A percentile compares a stretch with the other conserved stretches of the same genome.
phyloP scores from a whole-genome alignment of 1,284 basidiomycete genomes.

The Caloboletus inedulis region DNA sequence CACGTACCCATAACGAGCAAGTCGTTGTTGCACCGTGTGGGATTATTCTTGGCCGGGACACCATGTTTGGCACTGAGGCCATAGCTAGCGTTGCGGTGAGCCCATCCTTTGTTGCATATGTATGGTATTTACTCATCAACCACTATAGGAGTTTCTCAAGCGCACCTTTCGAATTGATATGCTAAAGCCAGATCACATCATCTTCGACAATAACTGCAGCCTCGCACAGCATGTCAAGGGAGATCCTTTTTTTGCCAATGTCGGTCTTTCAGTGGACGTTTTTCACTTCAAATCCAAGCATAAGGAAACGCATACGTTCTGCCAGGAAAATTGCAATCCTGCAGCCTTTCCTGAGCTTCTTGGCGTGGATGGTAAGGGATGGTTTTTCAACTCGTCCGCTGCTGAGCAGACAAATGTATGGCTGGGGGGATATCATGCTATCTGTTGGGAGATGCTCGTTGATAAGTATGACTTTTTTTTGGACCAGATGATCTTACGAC shows the following conservation, averaged over 20 bases:
- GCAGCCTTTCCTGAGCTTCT: constrained; percentile 31
- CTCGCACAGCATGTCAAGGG: constrained; percentile 23
- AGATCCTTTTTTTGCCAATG: constrained; percentile 25
- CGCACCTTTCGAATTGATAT: neutral
- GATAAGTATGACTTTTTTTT: constrained; percentile 33
- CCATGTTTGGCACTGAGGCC: constrained; percentile 1
- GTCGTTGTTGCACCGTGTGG: neutral
- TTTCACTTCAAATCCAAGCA: constrained; percentile 45
- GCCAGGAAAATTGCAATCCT: constrained; percentile 39
- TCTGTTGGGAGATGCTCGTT: constrained; percentile 26
- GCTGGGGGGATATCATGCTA: constrained; percentile 25
- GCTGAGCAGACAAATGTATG: constrained; percentile 28
- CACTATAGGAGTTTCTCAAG: constrained; percentile 26
- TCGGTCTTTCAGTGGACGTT: constrained; percentile 37
- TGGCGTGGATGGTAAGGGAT: constrained; percentile 24
- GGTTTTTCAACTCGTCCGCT: constrained; percentile 30
- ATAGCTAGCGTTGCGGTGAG: constrained; percentile 3
- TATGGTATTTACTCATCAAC: too few relatives aligned
- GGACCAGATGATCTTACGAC: constrained; percentile 36
- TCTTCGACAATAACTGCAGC: constrained; percentile 40
- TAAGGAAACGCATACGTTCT: constrained; percentile 30
- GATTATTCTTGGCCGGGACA: neutral
- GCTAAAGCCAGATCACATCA: constrained; percentile 20
- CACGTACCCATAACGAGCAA: too few relatives aligned
- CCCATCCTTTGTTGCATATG: too few relatives aligned